A percentile compares a stretch with the other conserved stretches of the same genome.
Conservation (phyloP, 148 eudicot genomes). For the Dysphania ambrosioides region DNA sequence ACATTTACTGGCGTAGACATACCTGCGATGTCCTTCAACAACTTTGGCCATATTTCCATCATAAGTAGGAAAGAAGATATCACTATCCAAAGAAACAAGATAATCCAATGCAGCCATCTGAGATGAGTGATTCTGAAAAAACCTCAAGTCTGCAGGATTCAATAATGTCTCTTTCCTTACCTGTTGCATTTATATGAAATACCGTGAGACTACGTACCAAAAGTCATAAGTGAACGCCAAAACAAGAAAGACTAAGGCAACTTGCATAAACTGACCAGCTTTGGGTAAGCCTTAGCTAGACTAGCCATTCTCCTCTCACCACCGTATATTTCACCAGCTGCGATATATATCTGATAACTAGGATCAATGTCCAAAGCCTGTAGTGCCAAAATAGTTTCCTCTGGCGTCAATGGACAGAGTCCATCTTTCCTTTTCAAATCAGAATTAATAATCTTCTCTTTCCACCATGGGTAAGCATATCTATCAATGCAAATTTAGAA, state of each 20-base stretch:
- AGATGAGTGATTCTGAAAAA: constrained; percentile 68
- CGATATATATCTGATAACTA: constrained; percentile 77
- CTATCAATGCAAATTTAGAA: constrained; percentile 32
- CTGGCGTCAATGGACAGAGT: constrained; percentile 89
- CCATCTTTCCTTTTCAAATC: constrained; percentile 85
- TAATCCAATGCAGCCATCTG: constrained; percentile 81
- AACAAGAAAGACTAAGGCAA: background rate
- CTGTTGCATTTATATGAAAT: constrained; percentile 29
- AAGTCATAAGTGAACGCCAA: constrained; percentile 6
- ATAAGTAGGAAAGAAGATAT: constrained; percentile 70
- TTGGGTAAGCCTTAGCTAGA: constrained; percentile 79
- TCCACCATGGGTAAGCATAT: constrained; percentile 99
- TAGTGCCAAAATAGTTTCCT: constrained; percentile 77
- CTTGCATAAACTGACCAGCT: constrained; percentile 51
- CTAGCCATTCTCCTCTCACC: constrained; percentile 76
- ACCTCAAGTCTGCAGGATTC: constrained; percentile 54
- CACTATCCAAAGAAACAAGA: constrained; percentile 67
- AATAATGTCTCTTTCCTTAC: constrained; percentile 69
- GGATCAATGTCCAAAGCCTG: constrained; percentile 76
- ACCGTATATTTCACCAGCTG: constrained; percentile 96
- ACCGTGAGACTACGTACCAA: constrained; percentile 5
- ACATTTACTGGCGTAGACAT: background rate
- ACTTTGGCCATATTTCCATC: constrained; percentile 89
- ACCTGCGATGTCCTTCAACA: constrained; percentile 86
- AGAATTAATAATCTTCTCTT: constrained; percentile 84